Base-by-base conservation (phyloP, 805 yeast species). In the Suhomyces tanzawaensis region DNA sequence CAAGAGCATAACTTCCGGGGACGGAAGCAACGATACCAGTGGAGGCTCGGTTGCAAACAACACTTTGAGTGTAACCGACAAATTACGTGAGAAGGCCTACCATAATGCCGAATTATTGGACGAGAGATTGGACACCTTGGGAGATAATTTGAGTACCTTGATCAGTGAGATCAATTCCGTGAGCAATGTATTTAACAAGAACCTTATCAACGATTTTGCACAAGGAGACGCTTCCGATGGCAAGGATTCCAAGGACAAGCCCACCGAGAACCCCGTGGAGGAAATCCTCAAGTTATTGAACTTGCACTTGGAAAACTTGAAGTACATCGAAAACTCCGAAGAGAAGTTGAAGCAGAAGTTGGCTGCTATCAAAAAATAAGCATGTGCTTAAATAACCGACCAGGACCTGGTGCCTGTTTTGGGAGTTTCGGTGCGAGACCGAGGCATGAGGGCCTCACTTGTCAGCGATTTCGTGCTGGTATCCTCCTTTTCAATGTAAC, bases 71-170 rank as follows among this genome's bases (percentile, higher is more conserved):
- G 74, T 79, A 7, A 79, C 85, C 36, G 97, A 91, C 57, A 85
- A 84, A 58, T 85, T 88, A 55, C 80, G 99, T 57, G 91, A 84
- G 55, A 84, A 84, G 48, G 95, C 96, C 0, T 93, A 91, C 59
- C 80, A 76, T 45, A 76, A 89, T 22, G 97, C 98, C 0, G 95
- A 89, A 55, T 69, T 79, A 29, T 68, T 93, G 45, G 95, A 87
- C 57, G 89, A 82, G 49, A 85, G 84, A 54, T 66, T 93, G 44
- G 95, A 84, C 48, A 66, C 76, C 9, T 69, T 93, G 55, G 95
- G 95, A 7, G 71, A 77, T 23, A 89, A 87, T 55, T 74, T 89
- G 51, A 66, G 85, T 2, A 75, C 89, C 0, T 69, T 89, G 54
- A 85, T 89, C 32, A 74, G 76, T 17, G 96, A 89, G 59, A 84